Conservation (phyloP, 2,329 filamentous ascomycete species). For the Akanthomyces lecanii region DNA sequence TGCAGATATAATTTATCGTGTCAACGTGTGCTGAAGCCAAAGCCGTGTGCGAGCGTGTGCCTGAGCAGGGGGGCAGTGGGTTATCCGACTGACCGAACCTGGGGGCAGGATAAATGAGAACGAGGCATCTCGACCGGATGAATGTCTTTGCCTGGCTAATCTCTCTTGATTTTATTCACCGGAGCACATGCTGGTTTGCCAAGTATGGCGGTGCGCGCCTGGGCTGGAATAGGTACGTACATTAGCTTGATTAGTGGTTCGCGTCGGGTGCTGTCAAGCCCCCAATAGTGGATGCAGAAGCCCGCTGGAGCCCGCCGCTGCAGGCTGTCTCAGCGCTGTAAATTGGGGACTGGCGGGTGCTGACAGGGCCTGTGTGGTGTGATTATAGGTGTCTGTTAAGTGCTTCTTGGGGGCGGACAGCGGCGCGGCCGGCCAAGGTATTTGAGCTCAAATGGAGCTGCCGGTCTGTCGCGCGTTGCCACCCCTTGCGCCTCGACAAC, state of each 20-base stretch:
- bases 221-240: background rate
- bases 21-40: background rate
- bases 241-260: background rate
- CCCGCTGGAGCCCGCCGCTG: background rate
- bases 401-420: background rate
- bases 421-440: background rate
- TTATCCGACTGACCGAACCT: background rate
- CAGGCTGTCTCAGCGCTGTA: conserved; percentile 1
- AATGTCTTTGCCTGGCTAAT: too few relatives aligned
- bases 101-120: too few relatives aligned
- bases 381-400: background rate
- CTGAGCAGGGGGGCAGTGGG: background rate
- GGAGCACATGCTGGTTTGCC: background rate
- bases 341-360: background rate
- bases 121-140: too few relatives aligned
- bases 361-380: background rate
- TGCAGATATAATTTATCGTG: background rate
- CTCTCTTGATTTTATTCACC: too few relatives aligned
- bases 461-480: conserved; percentile 4
- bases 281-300: background rate
- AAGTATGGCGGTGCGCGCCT: conserved; percentile 5
- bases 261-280: background rate
- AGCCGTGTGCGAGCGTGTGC: background rate
- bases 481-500: conserved; percentile 13
- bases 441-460: conserved; percentile 1